Conservation (phyloP, 306 rosid genomes). For the barrel medic (Medicago truncatula) region DNA sequence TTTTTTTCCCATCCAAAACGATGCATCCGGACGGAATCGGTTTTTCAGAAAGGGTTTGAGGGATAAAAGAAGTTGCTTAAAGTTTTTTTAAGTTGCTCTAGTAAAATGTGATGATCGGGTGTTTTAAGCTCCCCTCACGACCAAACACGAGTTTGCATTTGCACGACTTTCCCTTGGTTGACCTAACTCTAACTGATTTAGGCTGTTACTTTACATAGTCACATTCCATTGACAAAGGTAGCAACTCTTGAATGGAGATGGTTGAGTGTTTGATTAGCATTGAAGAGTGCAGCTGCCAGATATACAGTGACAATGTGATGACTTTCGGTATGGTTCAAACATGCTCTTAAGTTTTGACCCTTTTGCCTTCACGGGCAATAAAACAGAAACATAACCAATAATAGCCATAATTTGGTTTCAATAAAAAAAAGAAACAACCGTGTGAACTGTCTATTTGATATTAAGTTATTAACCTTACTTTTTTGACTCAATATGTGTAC, state of each 20-base stretch:
- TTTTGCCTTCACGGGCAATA: constrained; percentile 51
- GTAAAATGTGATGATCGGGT: not conserved
- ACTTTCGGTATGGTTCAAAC: not conserved
- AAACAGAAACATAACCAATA: constrained; percentile 39
- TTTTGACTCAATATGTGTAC: constrained; percentile 33
- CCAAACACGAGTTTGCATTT: not conserved
- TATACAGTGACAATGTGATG: constrained; percentile 11
- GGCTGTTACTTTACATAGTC: not conserved
- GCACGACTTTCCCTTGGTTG: not conserved
- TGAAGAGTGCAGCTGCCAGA: constrained; percentile 44
- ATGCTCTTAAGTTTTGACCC: not conserved
- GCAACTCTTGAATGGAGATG: too few species aligned
- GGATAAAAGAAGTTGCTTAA: too few species aligned
- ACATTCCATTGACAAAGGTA: not conserved
- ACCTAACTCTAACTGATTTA: constrained; percentile 27
- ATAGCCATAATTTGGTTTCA: constrained; percentile 21
- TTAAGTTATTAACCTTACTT: constrained; percentile 47
- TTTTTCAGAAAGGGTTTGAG: too few species aligned
- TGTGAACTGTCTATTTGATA: constrained; percentile 43
- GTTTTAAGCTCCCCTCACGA: not conserved
- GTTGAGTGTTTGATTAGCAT: too few species aligned
- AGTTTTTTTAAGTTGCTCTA: too few species aligned
- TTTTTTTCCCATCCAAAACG: too few species aligned
- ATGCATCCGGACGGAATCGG: too few species aligned
- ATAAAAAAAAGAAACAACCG: constrained; percentile 34